Base-by-base conservation (phyloP, 345 rosid species). In the Zanthoxylum bungeanum region DNA sequence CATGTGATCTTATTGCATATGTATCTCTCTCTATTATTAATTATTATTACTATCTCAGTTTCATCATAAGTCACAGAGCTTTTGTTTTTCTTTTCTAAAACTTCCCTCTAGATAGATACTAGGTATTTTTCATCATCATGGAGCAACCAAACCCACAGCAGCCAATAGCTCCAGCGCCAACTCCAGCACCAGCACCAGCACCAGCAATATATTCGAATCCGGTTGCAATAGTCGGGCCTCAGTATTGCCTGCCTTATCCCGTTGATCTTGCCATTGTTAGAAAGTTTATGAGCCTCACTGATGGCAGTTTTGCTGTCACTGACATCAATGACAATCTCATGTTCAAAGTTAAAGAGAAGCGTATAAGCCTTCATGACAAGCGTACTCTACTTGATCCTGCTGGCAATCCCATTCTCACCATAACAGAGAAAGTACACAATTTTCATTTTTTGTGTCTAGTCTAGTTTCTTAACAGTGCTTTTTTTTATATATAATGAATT, bases 261-360 rank as follows among this genome's bases (percentile, higher is more conserved):
- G 21, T 76, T 1, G 82, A 83, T 36, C 73, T 83, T 2, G 68
- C 66, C 17, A 39, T 83, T 33, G 62, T 71, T 17, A 56, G 66
- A 24, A 77, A 69, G 46, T 14, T 63, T 21, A 5, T 33, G 78
- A 50, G 74, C 50, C 7, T 71, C 0, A 37, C 24, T 5, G 69
- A 61, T n/a, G 69, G 77, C 31, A 60, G 69, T 22, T 79, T 79
- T 0, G n/a, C 46, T 21, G 57, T 79, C 74, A 52, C 24, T 0
- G 79, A 79, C 47, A 12, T 65, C 34, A 39, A 68, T 21, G 81
- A 70, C 27, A 75, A 34, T 27, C 2, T 70, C 62, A 24, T 83
- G 17, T 77, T 75, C 73, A 75, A 49, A 42, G 76, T 77, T 37
- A 75, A 77, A 37, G 69, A 60, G 9, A 76, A 66, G 9, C 30